A percentile compares a stretch with the other conserved stretches of the same genome.
These are phyloP conservation scores for Ascodesmis nigricans DNA, from an alignment of 495 filamentous ascomycete genomes.

Conservation along the genomic window DNA sequence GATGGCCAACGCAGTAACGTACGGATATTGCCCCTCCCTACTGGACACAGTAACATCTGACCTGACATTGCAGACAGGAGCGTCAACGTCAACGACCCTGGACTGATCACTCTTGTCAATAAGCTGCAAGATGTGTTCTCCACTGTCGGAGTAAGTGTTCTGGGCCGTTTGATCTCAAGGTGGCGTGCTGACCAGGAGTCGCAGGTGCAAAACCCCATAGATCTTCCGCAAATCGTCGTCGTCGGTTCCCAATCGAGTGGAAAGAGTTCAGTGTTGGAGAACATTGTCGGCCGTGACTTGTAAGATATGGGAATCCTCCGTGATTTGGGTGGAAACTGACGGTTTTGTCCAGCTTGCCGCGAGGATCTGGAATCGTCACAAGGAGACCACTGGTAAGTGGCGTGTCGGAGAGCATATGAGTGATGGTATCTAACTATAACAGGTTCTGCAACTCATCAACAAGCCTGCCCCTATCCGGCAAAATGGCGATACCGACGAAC, in stretches of 20 bases:
- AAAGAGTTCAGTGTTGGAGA: constrained; percentile 99
- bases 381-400: constrained; percentile 52
- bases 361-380: constrained; percentile 95
- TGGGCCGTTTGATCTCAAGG: not conserved
- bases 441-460: constrained; percentile 89
- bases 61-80: constrained; percentile 27
- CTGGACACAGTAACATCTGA: constrained; percentile 3
- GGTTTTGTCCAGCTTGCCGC: constrained; percentile 46
- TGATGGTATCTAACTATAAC: too few relatives aligned
- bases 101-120: constrained; percentile 84
- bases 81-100: constrained; percentile 61
- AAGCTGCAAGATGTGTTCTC: constrained; percentile 99
- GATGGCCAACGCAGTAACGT: constrained; percentile 1
- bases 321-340: constrained; percentile 8
- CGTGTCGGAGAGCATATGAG: not conserved
- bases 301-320: constrained; percentile 27
- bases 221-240: constrained; percentile 95
- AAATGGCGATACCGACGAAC: constrained; percentile 51
- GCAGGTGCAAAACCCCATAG: constrained; percentile 88
- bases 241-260: constrained; percentile 98
- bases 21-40: constrained; percentile 1
- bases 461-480: constrained; percentile 34
- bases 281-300: constrained; percentile 98
- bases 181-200: not conserved
- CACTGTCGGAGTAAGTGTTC: constrained; percentile 69